Base-by-base conservation (phyloP, 768 basidiomycete genomes). In the Ephemerocybe angulata region DNA sequence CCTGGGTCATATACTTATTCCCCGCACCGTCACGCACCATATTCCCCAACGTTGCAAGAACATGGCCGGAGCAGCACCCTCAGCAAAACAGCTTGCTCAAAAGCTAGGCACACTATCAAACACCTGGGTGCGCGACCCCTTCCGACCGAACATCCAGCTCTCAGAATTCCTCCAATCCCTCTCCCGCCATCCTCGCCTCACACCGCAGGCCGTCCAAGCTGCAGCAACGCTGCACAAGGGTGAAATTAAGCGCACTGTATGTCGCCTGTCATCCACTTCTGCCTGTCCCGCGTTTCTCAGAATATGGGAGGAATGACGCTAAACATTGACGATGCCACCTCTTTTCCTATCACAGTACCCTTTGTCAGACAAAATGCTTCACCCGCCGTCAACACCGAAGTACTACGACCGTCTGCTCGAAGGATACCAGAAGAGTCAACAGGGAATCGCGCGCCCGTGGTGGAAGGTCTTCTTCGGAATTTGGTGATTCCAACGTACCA, bases 381-480 rank as follows among this genome's bases (percentile, higher is more conserved):
- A 78, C 46, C 90, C 90, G 3, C 80, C 83, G 11, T 89, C 89
- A 4, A 81, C 80, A 68, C 88, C 89, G 25, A 70, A 76, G 50
- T 83, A 93, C 69, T 93, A 93, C 61, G 76, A 83, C 41, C 81
- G 86, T 24, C 78, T 93, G 8, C 75, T 82, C 1, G 87, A 88
- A 61, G 90, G 83, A 4, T 83, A 86, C 57, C 83, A 89, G 55
- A 88, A 86, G 70, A 88, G 86, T 61, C 79, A 83, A 11, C 74
- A 84, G 62, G 90, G 90, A n/a, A 86, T 90, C 41, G 79, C 79
- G 30, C 74, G 90, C 52, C 88, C 90, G 2, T 85, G 86, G 86
- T 92, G 90, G 90, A 90, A 92, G 67, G 71, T 87, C 40, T 88
- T 92, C 67, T 85, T 92, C 60, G 81, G 82, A 35, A 76, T 90